Evolutionary conservation across 2,329 filamentous ascomycete genomes (phyloP).

Genomic region (Aspergillus japonicus): DNA sequence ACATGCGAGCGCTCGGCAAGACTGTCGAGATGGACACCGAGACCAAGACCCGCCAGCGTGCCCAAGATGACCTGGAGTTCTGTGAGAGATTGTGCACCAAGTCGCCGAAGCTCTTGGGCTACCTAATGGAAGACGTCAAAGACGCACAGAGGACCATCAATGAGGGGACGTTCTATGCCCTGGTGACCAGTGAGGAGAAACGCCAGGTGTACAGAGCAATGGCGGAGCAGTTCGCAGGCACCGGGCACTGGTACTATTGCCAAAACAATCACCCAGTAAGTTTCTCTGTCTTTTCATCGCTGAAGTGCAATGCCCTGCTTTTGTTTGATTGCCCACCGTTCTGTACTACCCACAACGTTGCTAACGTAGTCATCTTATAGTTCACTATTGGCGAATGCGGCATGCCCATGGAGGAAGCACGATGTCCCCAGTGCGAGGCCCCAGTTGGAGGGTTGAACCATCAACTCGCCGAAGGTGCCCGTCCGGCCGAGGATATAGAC

Average conservation of each 20-base stretch:
- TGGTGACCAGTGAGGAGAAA: slow-evolving; percentile 6
- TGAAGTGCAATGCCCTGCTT: not conserved
- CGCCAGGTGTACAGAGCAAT: slow-evolving; percentile 13
- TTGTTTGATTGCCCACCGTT: too few species aligned
- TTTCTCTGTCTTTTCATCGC: not conserved
- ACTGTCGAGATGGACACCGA: not conserved
- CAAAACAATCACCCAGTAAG: slow-evolving; percentile 14
- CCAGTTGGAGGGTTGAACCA: slow-evolving; percentile 25
- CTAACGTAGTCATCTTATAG: slow-evolving; percentile 1
- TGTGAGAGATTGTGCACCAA: not conserved
- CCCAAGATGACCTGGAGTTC: not conserved
- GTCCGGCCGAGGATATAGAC: slow-evolving; percentile 4
- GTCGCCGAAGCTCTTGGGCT: not conserved
- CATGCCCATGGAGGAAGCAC: slow-evolving; percentile 30
- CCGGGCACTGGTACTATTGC: slow-evolving; percentile 17
- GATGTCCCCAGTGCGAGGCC: slow-evolving; percentile 28
- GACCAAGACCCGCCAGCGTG: not conserved
- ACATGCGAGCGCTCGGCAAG: not conserved
- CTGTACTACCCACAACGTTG: too few species aligned
- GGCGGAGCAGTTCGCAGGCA: slow-evolving; percentile 8
- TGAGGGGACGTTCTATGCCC: slow-evolving; percentile 10
- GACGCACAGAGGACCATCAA: slow-evolving; percentile 4
- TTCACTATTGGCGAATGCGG: slow-evolving; percentile 34
- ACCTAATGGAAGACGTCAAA: not conserved
- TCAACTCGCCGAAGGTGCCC: not conserved